Evolutionary conservation across 768 basidiomycete genomes (phyloP).

Genomic region (Mycena polygramma): DNA sequence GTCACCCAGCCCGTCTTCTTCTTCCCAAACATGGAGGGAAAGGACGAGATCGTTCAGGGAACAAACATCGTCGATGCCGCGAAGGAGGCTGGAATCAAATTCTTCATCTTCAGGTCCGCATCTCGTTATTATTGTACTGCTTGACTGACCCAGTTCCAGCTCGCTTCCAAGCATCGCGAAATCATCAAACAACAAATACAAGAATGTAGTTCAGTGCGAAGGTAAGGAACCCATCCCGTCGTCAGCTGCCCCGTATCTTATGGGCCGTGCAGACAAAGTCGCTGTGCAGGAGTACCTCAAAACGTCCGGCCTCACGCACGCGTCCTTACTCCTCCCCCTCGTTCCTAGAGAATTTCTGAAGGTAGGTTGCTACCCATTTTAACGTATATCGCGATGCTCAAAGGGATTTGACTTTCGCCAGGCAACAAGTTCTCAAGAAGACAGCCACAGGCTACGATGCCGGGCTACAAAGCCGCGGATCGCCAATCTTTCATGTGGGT

Average conservation of each 20-base stretch:
- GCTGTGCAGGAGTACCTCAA: slow-evolving; percentile 11
- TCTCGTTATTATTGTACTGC: slow-evolving; percentile 7
- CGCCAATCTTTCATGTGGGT: neutral
- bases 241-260: neutral
- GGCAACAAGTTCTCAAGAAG: neutral
- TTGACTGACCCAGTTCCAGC: neutral
- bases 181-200: slow-evolving; percentile 17
- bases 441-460: neutral
- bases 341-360: slow-evolving; percentile 16
- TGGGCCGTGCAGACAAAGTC: neutral
- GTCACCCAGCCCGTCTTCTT: neutral
- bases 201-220: slow-evolving; percentile 4
- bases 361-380: neutral
- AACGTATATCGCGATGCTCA: no score
- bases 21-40: neutral
- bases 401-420: neutral
- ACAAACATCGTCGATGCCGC: slow-evolving; percentile 35
- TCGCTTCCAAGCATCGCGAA: slow-evolving; percentile 12
- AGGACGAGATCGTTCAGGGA: slow-evolving; percentile 36
- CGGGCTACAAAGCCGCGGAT: neutral
- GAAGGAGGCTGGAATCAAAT: slow-evolving; percentile 33
- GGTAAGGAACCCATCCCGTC: neutral
- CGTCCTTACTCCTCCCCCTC: neutral
- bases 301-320: slow-evolving; percentile 16
- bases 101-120: slow-evolving; percentile 21